phyloP scores from a whole-genome alignment of 768 basidiomycete species.

The Tricholoma hemisulphureum region DNA sequence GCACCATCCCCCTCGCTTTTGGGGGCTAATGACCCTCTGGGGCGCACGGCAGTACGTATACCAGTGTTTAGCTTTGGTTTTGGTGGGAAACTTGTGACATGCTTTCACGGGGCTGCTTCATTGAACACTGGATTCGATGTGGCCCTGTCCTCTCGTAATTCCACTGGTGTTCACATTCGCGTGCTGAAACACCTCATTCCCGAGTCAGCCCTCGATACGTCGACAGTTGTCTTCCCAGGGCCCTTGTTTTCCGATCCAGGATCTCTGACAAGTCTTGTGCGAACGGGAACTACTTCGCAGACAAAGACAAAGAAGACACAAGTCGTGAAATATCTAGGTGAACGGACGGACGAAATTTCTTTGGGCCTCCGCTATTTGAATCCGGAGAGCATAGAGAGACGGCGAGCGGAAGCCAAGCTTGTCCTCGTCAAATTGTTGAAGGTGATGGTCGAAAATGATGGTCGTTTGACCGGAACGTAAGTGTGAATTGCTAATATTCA shows the following conservation, averaged over 20 bases:
- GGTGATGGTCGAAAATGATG: constrained; percentile 87
- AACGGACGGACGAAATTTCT: constrained; percentile 72
- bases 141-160: constrained; percentile 67
- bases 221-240: constrained; percentile 72
- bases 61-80: constrained; percentile 91
- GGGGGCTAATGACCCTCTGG: constrained; percentile 80
- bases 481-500: constrained; percentile 27
- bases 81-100: constrained; percentile 87
- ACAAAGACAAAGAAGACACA: constrained; percentile 80
- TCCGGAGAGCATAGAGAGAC: constrained; percentile 48
- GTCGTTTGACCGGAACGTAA: constrained; percentile 82
- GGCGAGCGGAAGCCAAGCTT: constrained; percentile 73
- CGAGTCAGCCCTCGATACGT: constrained; percentile 55
- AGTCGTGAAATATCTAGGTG: constrained; percentile 76
- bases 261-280: constrained; percentile 62
- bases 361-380: constrained; percentile 72
- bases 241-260: constrained; percentile 82
- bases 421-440: constrained; percentile 71
- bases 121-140: constrained; percentile 76
- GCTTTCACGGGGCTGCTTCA: constrained; percentile 73
- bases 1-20: constrained; percentile 83
- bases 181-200: constrained; percentile 69
- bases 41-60: constrained; percentile 65
- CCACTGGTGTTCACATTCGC: constrained; percentile 68
- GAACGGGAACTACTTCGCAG: constrained; percentile 60